Conservation (phyloP, 805 yeast species). For the Nakazawaea anatomiae region DNA sequence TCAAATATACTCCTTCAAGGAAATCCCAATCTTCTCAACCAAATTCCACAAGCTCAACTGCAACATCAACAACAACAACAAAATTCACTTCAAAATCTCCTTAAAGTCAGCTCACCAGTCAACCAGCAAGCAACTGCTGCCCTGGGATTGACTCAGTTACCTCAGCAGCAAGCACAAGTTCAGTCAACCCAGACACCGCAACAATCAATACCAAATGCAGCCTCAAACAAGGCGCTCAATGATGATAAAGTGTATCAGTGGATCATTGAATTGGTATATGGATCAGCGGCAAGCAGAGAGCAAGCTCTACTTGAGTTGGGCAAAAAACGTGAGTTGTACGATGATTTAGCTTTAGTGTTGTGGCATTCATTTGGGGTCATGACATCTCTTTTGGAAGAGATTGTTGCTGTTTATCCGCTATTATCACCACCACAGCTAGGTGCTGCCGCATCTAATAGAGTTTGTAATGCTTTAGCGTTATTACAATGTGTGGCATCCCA, state of each 20-base stretch:
- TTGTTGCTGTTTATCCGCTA: slow-evolving; percentile 83
- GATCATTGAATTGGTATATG: slow-evolving; percentile 86
- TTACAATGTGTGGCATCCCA: slow-evolving; percentile 97
- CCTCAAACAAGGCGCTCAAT: slow-evolving; percentile 39
- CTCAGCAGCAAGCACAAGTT: slow-evolving; percentile 2
- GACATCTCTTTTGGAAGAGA: slow-evolving; percentile 86
- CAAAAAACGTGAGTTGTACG: slow-evolving; percentile 90
- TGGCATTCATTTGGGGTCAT: slow-evolving; percentile 98
- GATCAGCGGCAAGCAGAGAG: slow-evolving; percentile 69
- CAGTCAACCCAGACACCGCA: background rate
- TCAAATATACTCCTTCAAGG: slow-evolving; percentile 12
- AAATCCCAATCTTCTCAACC: slow-evolving; percentile 11
- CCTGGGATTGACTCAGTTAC: slow-evolving; percentile 13
- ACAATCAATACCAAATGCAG: slow-evolving; percentile 8
- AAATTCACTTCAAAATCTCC: background rate
- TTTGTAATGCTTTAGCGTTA: slow-evolving; percentile 91
- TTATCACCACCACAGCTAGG: slow-evolving; percentile 82
- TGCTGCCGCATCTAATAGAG: slow-evolving; percentile 85
- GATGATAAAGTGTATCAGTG: slow-evolving; percentile 85
- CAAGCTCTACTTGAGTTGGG: slow-evolving; percentile 90
- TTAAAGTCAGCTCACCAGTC: slow-evolving; percentile 2
- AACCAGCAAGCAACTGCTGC: slow-evolving; percentile 10
- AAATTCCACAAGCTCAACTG: slow-evolving; percentile 9
- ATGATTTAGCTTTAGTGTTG: slow-evolving; percentile 83
- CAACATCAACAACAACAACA: slow-evolving; percentile 11